Evolutionary conservation across 257 asterid genomes (phyloP).

Genomic region (Voacanga thouarsii): DNA sequence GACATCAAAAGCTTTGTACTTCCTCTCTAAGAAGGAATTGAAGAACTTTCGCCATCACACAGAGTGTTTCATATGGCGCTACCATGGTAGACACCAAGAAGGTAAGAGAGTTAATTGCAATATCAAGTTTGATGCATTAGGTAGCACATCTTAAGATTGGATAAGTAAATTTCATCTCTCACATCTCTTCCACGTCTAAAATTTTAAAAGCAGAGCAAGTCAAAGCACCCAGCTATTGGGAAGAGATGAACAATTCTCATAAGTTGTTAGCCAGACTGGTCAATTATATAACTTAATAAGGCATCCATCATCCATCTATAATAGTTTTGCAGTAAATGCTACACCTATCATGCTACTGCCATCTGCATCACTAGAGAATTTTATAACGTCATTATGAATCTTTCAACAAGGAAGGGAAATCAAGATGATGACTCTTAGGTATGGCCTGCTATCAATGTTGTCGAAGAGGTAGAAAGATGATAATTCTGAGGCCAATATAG

Average conservation of each 20-base stretch:
- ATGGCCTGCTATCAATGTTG: background rate
- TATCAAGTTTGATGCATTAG: no score
- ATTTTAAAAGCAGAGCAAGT: background rate
- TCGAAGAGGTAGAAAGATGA: background rate
- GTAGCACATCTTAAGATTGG: background rate
- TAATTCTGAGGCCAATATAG: background rate
- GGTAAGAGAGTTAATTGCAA: no score
- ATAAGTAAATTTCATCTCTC: background rate
- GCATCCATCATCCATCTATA: background rate
- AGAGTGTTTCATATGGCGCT: background rate
- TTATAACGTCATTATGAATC: background rate
- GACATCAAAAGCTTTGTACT: background rate
- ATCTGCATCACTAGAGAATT: background rate
- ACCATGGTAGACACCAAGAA: background rate
- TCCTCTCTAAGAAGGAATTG: background rate
- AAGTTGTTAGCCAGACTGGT: background rate
- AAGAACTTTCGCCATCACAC: background rate
- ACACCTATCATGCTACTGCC: background rate
- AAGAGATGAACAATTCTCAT: background rate
- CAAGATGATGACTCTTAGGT: background rate
- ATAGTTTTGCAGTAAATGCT: background rate
- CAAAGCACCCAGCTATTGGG: background rate
- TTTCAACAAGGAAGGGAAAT: background rate
- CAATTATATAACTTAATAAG: background rate
- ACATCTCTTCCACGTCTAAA: background rate